Conservation (phyloP, 1,284 basidiomycete species). For the Trametes pubescens region DNA sequence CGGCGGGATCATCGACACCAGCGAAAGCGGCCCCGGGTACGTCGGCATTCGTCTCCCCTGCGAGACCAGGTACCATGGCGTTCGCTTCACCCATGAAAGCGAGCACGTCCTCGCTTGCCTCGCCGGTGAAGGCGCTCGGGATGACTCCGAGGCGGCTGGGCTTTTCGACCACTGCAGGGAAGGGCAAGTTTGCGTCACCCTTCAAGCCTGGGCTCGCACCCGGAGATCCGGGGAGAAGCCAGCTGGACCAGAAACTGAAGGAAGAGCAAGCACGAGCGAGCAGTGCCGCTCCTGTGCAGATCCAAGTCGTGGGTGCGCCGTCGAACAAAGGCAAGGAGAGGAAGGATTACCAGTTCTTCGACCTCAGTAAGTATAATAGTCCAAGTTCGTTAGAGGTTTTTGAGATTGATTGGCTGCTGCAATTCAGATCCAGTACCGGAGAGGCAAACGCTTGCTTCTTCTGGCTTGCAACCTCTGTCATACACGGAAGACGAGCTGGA, state of each 20-base stretch:
- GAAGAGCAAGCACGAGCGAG: slow-evolving; percentile 21
- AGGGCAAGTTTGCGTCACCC: slow-evolving; percentile 67
- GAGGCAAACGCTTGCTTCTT: slow-evolving; percentile 57
- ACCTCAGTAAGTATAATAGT: slow-evolving; percentile 53
- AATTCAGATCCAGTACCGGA: slow-evolving; percentile 49
- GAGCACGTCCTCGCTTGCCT: slow-evolving; percentile 35
- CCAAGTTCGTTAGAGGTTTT: neutral
- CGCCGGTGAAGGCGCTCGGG: slow-evolving; percentile 45
- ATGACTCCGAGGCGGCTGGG: slow-evolving; percentile 44
- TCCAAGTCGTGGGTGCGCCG: slow-evolving; percentile 2
- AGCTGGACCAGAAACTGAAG: slow-evolving; percentile 39
- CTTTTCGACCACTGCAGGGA: slow-evolving; percentile 25
- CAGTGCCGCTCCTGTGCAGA: slow-evolving; percentile 4
- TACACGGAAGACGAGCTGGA: slow-evolving; percentile 60
- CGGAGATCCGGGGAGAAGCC: slow-evolving; percentile 56
- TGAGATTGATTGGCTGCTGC: slow-evolving; percentile 1
- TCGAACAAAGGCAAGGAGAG: slow-evolving; percentile 29
- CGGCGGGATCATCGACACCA: slow-evolving; percentile 33
- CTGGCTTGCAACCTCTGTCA: slow-evolving; percentile 65
- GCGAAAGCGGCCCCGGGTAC: slow-evolving; percentile 34
- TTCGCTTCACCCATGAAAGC: slow-evolving; percentile 30
- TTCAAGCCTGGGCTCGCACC: slow-evolving; percentile 71
- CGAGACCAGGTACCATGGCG: neutral
- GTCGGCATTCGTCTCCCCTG: slow-evolving; percentile 39
- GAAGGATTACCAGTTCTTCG: slow-evolving; percentile 47